These are phyloP conservation scores for Trichophaea hybrida DNA, from an alignment of 2,329 filamentous ascomycete genomes.

Conservation along the genomic window DNA sequence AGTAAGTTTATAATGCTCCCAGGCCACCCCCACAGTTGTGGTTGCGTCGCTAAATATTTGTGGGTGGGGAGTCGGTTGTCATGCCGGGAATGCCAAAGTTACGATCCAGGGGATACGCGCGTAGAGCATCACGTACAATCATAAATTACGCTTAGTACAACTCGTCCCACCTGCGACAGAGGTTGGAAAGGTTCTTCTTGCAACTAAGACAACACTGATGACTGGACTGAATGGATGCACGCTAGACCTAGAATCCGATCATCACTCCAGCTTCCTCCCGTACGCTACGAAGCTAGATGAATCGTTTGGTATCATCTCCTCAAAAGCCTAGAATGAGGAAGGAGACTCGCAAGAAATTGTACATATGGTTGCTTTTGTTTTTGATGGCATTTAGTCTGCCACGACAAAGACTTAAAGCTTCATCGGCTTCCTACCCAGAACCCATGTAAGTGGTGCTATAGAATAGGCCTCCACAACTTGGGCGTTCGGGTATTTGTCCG, in stretches of 20 bases:
- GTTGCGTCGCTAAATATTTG: no score
- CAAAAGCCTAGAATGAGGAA: not conserved
- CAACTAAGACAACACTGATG: no score
- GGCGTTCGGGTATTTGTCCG: constrained; percentile 11
- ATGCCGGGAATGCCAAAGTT: no score
- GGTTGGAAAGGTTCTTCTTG: no score
- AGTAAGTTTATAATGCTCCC: no score
- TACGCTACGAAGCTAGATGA: not conserved
- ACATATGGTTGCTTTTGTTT: not conserved
- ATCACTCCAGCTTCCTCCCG: not conserved
- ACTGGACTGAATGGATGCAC: no score
- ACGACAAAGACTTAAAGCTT: not conserved
- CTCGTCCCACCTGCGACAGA: no score
- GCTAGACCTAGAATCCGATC: not conserved
- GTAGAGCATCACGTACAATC: no score
- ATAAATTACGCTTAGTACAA: no score
- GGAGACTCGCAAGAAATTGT: not conserved
- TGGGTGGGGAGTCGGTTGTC: no score
- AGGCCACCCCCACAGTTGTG: no score
- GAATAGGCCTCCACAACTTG: constrained; percentile 10
- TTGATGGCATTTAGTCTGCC: not conserved
- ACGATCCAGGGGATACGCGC: no score
- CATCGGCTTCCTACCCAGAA: not conserved
- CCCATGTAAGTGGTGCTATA: not conserved
- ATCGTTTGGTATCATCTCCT: not conserved